Base-by-base conservation (phyloP, 352 stramenopile species). In the Thraustochytrium sp. region DNA sequence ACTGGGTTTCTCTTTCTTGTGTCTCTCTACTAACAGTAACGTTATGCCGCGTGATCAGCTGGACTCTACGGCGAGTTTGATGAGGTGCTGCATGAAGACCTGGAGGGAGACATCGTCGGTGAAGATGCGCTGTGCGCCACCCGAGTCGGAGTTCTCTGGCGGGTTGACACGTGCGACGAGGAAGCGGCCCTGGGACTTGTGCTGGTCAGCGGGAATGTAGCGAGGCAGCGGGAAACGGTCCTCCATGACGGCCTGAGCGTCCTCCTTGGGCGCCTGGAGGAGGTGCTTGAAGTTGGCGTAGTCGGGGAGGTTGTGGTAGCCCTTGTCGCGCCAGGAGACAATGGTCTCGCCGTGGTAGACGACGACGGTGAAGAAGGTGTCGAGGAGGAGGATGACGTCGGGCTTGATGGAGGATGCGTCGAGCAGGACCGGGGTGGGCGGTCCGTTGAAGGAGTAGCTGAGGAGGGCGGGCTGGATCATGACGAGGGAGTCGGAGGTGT, bases 331-430 rank as follows among this genome's bases (percentile, higher is more conserved):
- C 97, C 97, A 99, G 37, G 96, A 95, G 23, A 96, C 97, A 86
- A 99, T 98, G 48, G 96, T 99, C 87, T 99, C 96, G 64, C 97
- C 97, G 87, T 99, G 96, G 89, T 99, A 99, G 5, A 99, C 96
- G 54, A 99, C 96, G 34, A 99, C 97, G 86, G 98, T 98, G 89
- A 99, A 99, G 92, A 99, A 99, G 53, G 96, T 99, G 87, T 99
- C 97, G 23, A 99, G 89, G 26, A 99, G 90, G 54, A 99, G 86
- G 87, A 99, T 99, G 55, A 94, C 98, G 90, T 99, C 96, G 34
- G 95, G 93, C 31, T 96, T 93, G 44, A 99, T 96, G 36, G 92
- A 96, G 36, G 91, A 89, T 55, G 91, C 90, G 82, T 97, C 93
- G 54, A 97, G 86, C 48, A 97, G 90, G 63, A 93, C 92, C 26